Evolutionary conservation across 2,329 filamentous ascomycete species (phyloP).

Genomic region (Bipolaris sorokiniana): DNA sequence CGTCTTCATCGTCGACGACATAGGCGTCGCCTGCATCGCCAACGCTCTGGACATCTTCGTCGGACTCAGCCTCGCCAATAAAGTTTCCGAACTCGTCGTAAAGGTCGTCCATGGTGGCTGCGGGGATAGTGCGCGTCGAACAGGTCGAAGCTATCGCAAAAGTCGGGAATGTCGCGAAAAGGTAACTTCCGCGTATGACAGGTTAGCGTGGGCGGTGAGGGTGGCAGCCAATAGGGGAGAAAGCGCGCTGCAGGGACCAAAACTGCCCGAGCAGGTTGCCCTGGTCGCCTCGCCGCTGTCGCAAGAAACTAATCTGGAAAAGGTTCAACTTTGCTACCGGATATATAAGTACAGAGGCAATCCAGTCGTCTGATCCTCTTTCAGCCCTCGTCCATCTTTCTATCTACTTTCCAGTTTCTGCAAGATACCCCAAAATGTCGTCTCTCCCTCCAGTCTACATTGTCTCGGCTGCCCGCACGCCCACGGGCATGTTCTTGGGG

Average conservation of each 20-base stretch:
- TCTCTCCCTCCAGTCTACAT: slow-evolving; percentile 91
- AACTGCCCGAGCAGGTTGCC: slow-evolving; percentile 11
- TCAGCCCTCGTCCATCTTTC: slow-evolving; percentile 12
- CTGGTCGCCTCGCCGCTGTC: slow-evolving; percentile 7
- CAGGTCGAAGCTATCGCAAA: slow-evolving; percentile 36
- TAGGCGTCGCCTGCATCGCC: slow-evolving; percentile 76
- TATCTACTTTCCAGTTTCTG: slow-evolving; percentile 3
- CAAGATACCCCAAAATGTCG: slow-evolving; percentile 65
- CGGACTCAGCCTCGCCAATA: slow-evolving; percentile 91
- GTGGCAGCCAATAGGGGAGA: slow-evolving; percentile 22
- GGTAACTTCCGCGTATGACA: slow-evolving; percentile 12
- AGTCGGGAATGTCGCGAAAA: slow-evolving; percentile 31
- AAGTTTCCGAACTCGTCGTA: slow-evolving; percentile 99
- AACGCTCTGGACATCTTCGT: slow-evolving; percentile 81
- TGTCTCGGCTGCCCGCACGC: slow-evolving; percentile 87
- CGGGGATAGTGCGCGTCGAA: slow-evolving; percentile 28
- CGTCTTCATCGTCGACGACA: slow-evolving; percentile 65
- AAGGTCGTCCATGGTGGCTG: slow-evolving; percentile 80
- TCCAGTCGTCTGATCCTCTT: neutral
- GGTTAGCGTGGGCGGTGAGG: slow-evolving; percentile 36
- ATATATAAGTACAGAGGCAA: neutral
- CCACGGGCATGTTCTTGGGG: slow-evolving; percentile 94
- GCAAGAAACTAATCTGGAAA: slow-evolving; percentile 28
- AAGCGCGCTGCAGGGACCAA: slow-evolving; percentile 24
- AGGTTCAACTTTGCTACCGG: slow-evolving; percentile 17